A percentile compares a stretch with the other conserved stretches of the same genome.
Conservation (phyloP, 176 grass and related monocot species). For the Hyparrhenia diplandra region DNA sequence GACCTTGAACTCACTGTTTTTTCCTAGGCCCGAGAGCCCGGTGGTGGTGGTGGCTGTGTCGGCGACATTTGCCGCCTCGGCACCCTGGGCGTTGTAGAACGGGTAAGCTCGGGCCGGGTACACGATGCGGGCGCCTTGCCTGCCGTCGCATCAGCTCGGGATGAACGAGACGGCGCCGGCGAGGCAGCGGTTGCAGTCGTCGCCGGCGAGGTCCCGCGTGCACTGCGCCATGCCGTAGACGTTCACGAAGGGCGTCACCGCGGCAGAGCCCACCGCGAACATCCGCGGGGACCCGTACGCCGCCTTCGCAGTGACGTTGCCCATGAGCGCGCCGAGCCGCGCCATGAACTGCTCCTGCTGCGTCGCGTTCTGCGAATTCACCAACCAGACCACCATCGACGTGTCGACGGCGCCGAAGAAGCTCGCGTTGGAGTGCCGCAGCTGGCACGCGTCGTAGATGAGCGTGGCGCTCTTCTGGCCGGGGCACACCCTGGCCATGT, state of each 20-base stretch:
- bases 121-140: neutral
- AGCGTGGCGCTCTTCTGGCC: neutral
- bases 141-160: neutral
- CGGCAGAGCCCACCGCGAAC: constrained; percentile 20
- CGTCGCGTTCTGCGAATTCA: neutral
- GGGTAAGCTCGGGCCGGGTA: too few species aligned
- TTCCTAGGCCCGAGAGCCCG: too few species aligned
- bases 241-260: neutral
- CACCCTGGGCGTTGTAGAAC: too few species aligned
- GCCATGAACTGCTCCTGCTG: neutral
- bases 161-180: neutral
- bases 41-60: too few species aligned
- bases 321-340: constrained; percentile 31
- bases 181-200: constrained; percentile 43
- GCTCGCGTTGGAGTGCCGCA: constrained; percentile 35
- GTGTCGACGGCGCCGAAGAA: constrained; percentile 20
- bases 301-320: constrained; percentile 7
- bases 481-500: too few species aligned
- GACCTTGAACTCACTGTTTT: too few species aligned
- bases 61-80: too few species aligned
- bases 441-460: constrained; percentile 29
- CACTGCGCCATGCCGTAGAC: constrained; percentile 53
- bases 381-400: accelerated
- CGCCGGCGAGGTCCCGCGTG: constrained; percentile 41
- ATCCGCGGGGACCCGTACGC: constrained; percentile 22